These are phyloP conservation scores for Talaromyces trachyspermus DNA, from an alignment of 495 filamentous ascomycete species.

Conservation along the genomic window DNA sequence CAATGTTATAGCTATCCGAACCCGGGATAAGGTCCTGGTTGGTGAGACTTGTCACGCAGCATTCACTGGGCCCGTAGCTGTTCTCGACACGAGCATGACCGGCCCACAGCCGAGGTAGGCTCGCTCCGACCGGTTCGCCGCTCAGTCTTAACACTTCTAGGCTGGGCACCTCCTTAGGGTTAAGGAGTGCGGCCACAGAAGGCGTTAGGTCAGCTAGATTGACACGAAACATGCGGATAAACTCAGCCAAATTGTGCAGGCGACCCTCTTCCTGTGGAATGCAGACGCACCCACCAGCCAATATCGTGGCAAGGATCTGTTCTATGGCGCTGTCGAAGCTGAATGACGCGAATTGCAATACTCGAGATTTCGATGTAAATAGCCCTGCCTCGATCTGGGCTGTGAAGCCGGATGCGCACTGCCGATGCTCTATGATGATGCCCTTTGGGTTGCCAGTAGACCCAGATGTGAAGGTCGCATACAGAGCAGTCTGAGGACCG, in stretches of 20 bases:
- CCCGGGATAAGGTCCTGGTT: background rate
- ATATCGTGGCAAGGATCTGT: slow-evolving; percentile 17
- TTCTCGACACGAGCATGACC: slow-evolving; percentile 13
- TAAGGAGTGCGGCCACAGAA: slow-evolving; percentile 20
- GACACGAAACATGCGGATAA: slow-evolving; percentile 7
- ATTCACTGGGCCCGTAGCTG: slow-evolving; percentile 16
- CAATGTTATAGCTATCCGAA: slow-evolving; percentile 20
- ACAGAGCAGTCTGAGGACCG: slow-evolving; percentile 8
- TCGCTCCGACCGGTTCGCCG: slow-evolving; percentile 34
- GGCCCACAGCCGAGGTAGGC: too few species aligned
- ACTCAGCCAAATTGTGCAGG: background rate
- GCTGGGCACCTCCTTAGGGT: slow-evolving; percentile 27
- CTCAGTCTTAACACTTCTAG: slow-evolving; percentile 25
- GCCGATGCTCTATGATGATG: slow-evolving; percentile 64
- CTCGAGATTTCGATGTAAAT: slow-evolving; percentile 15
- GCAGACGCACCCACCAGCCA: slow-evolving; percentile 19
- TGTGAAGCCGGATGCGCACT: slow-evolving; percentile 55
- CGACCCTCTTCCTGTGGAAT: slow-evolving; percentile 19
- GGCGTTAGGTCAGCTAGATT: slow-evolving; percentile 15
- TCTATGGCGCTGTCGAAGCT: slow-evolving; percentile 16
- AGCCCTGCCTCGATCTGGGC: too few species aligned
- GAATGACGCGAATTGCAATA: slow-evolving; percentile 18
- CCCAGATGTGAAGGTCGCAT: slow-evolving; percentile 65
- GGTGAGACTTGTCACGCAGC: too few species aligned
- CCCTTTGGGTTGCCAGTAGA: slow-evolving; percentile 77